Percentiles rank a stretch among this genome's conserved stretches.
Conservation (phyloP, 2,329 filamentous ascomycete species). For the Rhytidhysteron rufulum region DNA sequence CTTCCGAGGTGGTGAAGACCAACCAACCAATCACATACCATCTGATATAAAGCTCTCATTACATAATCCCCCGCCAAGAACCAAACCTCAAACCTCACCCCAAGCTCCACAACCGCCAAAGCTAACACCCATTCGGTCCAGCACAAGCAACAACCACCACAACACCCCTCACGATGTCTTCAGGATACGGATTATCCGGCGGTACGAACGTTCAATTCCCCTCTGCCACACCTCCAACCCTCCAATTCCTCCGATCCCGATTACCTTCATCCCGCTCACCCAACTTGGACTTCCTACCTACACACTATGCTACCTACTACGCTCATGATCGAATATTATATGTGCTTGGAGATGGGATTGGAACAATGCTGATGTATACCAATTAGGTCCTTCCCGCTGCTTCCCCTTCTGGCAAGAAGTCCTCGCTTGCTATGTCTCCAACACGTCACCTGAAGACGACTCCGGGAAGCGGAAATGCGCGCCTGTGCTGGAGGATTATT, state of each 20-base stretch:
- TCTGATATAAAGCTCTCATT: too few relatives aligned
- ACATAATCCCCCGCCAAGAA: background rate
- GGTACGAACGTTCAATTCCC: slow-evolving; percentile 52
- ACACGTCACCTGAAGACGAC: slow-evolving; percentile 73
- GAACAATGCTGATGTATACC: slow-evolving; percentile 1
- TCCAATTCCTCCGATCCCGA: slow-evolving; percentile 4
- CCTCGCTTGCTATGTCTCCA: slow-evolving; percentile 96
- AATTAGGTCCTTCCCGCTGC: slow-evolving; percentile 69
- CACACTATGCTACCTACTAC: background rate
- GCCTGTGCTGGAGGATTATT: slow-evolving; percentile 89
- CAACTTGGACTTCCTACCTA: background rate
- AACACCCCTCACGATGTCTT: slow-evolving; percentile 60
- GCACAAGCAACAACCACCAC: too few relatives aligned
- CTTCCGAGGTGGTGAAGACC: background rate
- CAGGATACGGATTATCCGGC: slow-evolving; percentile 76
- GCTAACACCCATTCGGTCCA: too few relatives aligned
- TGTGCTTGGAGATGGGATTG: background rate
- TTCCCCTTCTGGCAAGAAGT: slow-evolving; percentile 99
- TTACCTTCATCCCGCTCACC: slow-evolving; percentile 10
- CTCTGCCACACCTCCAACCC: background rate
- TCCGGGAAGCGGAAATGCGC: slow-evolving; percentile 84
- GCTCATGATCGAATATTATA: background rate
- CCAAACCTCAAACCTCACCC: background rate
- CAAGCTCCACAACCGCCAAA: background rate
- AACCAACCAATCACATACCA: background rate